Base-by-base conservation (phyloP, 345 rosid species). In the Noccaea caerulescens region DNA sequence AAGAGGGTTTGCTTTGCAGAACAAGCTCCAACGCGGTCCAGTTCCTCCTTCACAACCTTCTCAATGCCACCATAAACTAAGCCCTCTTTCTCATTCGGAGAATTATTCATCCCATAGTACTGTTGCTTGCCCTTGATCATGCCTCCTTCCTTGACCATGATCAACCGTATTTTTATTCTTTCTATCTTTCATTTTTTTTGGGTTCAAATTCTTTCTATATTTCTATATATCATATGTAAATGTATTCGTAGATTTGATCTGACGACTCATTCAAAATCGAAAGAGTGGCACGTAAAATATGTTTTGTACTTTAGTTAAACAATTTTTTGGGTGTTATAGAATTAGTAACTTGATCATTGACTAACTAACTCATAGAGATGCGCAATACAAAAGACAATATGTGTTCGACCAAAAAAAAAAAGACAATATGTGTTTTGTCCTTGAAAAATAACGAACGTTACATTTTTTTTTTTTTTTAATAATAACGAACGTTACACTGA, bases 1-100 rank as follows among this genome's bases (percentile, higher is more conserved):
- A 18, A 51, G 42, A 4, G 47, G 33, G 44, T 8, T 66, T 10
- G 16, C 63, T 71, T 54, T 79, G 25, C 72, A 60, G 13, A 75
- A 12, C 68, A 78, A 46, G 78, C 83, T 86, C 8, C 83, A 80
- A 14, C 72, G 87, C 49, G 96, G 81, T 9, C 84, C 80, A 2
- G 87, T 82, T 79, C 86, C 92, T 12, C 95, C 95, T 54, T 82
- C 92, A 6, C 72, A 81, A 10, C 85, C 90, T 11, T 89, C 90
- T 16, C 77, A 34, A 1, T 85, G 92, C 58, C 88, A 85, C 62
- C 58, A 86, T 70, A 59, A 61, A 58, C 75, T 81, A 65, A 54
- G 49, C 44, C 79, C 76, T 50, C 66, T 58, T 67, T 25, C 55
- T 32, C 79, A 49, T n/a, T 37, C 30, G 1, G n/a, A 76, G n/a